Base-by-base conservation (phyloP, 73 alveolate genomes). In the Stentor roeselii region DNA sequence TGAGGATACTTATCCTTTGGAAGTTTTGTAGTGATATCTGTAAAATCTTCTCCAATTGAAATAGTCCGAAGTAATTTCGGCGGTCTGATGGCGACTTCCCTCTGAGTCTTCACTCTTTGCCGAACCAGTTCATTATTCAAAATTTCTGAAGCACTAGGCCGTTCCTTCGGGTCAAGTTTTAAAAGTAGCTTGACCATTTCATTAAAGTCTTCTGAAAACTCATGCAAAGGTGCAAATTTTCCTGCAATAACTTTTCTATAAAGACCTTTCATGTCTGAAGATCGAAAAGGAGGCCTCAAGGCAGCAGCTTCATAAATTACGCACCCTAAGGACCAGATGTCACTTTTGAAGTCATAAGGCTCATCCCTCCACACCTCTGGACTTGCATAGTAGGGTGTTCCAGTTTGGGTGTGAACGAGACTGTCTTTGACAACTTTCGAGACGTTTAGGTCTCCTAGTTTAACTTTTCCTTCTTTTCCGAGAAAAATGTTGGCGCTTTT, bases 381-480 rank as follows among this genome's bases (percentile, higher is more conserved):
- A 85, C 97, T 91, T 37, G 93, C 59, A 87, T 95, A 95, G 3
- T 92, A 76, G 0, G 99, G 96, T 0, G 99, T 95, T 3, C 99
- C 99, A 27, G 93, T 97, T 39, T 94, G 78, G 15, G 97, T 92
- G 75, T 92, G 86, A 14, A 82, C 75, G 38, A 92, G 75, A n/a
- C 95, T 92, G 42, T 92, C 86, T 40, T 93, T 76, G 27, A 90
- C 97, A 39, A 95, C 91, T 82, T 95, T 97, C 6, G 99, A 94
- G 32, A 97, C 99, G 38, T 99, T 99, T 75, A 97, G 86, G 82
- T 97, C 99, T 34, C 99, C 99, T 58, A 21, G 31, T 35, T 89
- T 90, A 3, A 90, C 90, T 60, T 83, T 75, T 11, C 78, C 60
- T 15, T 90, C 90, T 80, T 75, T 87, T 0, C 90, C 83, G 30